Percentiles rank a stretch among this genome's conserved stretches.
Conservation (phyloP, 495 filamentous ascomycete genomes). For the Aspergillus baeticus region DNA sequence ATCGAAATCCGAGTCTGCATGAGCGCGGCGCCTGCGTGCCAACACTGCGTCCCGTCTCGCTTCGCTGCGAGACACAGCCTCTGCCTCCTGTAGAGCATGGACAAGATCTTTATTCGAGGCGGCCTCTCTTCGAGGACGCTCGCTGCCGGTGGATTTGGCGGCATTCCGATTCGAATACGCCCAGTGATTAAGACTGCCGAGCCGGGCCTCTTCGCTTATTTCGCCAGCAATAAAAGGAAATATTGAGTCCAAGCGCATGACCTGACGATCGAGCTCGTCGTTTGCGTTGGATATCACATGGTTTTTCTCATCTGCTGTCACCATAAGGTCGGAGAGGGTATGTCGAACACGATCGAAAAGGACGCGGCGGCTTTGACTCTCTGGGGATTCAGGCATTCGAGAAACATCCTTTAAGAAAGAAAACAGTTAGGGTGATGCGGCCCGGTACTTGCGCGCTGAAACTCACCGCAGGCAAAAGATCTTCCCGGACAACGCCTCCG, state of each 20-base stretch:
- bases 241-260: constrained; percentile 77
- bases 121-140: constrained; percentile 74
- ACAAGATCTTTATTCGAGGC: constrained; percentile 58
- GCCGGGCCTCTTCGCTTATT: constrained; percentile 90
- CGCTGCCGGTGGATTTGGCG: constrained; percentile 61
- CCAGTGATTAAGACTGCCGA: constrained; percentile 91
- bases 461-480: constrained; percentile 37
- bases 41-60: constrained; percentile 74
- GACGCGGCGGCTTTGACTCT: constrained; percentile 54
- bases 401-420: constrained; percentile 24
- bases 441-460: constrained; percentile 3
- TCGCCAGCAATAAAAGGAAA: constrained; percentile 82
- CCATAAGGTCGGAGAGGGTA: constrained; percentile 72
- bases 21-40: constrained; percentile 69
- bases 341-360: constrained; percentile 62
- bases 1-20: constrained; percentile 75
- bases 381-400: constrained; percentile 33
- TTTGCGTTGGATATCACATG: constrained; percentile 89
- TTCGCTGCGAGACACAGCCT: constrained; percentile 76
- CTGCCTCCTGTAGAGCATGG: constrained; percentile 68
- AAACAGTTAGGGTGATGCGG: constrained; percentile 9
- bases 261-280: constrained; percentile 82
- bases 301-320: constrained; percentile 92
- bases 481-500: constrained; percentile 38
- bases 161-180: constrained; percentile 84